These are phyloP conservation scores for Sanghuangporus sanghuang DNA, from an alignment of 1,284 basidiomycete species.

Conservation along the genomic window DNA sequence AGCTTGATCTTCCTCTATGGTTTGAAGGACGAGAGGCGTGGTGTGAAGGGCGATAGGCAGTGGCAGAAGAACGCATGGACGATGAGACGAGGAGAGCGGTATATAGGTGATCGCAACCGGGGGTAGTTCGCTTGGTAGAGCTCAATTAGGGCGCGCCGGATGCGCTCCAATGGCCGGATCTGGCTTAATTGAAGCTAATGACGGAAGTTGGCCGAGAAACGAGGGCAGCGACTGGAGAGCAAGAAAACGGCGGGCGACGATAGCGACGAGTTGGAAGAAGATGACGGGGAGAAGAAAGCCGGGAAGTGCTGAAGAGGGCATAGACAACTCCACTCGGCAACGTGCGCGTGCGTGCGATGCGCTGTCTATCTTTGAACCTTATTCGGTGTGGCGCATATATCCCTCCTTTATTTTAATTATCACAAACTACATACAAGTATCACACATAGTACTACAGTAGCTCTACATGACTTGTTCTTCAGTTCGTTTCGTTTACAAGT, in stretches of 20 bases:
- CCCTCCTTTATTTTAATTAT: background rate
- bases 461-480: too few species aligned
- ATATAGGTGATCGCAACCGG: slow-evolving; percentile 1
- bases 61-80: slow-evolving; percentile 1
- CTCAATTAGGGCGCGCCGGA: background rate
- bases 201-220: background rate
- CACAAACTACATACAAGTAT: too few species aligned
- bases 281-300: slow-evolving; percentile 1
- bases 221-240: background rate
- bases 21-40: slow-evolving; percentile 24
- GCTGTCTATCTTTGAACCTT: background rate
- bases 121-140: background rate
- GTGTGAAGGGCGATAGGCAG: background rate
- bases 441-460: too few species aligned
- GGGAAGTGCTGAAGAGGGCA: background rate
- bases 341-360: too few species aligned
- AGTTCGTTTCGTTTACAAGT: too few species aligned
- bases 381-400: background rate
- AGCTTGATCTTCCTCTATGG: slow-evolving; percentile 43
- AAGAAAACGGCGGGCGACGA: background rate
- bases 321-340: slow-evolving; percentile 7
- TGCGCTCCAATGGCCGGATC: background rate
- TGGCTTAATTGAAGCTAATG: background rate
- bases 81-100: background rate
- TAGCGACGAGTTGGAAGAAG: background rate